phyloP scores from a whole-genome alignment of 441 rosid species.

The Breynia disticha region DNA sequence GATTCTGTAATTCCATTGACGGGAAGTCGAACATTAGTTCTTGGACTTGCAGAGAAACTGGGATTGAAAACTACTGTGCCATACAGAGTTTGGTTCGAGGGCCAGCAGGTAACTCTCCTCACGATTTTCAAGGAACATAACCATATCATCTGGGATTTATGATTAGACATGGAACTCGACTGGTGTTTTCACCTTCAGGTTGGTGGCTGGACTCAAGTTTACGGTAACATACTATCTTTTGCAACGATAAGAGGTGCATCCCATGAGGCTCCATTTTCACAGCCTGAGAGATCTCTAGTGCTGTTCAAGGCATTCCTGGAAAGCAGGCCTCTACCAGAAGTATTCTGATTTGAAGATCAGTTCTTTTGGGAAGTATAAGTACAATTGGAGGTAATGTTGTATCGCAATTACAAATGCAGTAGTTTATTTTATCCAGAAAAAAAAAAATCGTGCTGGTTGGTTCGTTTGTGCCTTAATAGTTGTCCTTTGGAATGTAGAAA shows the following conservation, averaged over 20 bases:
- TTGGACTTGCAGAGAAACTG: conserved; percentile 44
- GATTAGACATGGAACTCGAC: not conserved
- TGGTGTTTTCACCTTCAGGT: conserved; percentile 42
- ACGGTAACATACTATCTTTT: conserved; percentile 62
- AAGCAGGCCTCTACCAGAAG: conserved; percentile 62
- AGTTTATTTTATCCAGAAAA: conserved; percentile 11
- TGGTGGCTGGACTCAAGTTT: conserved; percentile 99
- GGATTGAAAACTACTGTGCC: conserved; percentile 63
- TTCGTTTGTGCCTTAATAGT: conserved; percentile 22
- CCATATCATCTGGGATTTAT: not conserved
- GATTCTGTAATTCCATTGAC: conserved; percentile 94
- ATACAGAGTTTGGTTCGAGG: conserved; percentile 90
- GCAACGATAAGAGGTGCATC: conserved; percentile 97
- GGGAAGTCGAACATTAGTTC: conserved; percentile 67
- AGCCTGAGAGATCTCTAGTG: conserved; percentile 86
- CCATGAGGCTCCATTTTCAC: conserved; percentile 94
- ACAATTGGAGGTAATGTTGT: conserved; percentile 29
- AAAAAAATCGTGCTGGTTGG: conserved; percentile 25
- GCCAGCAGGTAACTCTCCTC: conserved; percentile 53
- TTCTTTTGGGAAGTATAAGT: conserved; percentile 10
- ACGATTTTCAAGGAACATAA: no score
- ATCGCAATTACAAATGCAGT: conserved; percentile 10
- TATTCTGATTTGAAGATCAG: conserved; percentile 38
- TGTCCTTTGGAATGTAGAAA: conserved; percentile 19
- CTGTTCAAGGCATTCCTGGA: conserved; percentile 70